These are phyloP conservation scores for Globisporangium paroecandrum DNA, from an alignment of 352 stramenopile species.

Conservation along the genomic window DNA sequence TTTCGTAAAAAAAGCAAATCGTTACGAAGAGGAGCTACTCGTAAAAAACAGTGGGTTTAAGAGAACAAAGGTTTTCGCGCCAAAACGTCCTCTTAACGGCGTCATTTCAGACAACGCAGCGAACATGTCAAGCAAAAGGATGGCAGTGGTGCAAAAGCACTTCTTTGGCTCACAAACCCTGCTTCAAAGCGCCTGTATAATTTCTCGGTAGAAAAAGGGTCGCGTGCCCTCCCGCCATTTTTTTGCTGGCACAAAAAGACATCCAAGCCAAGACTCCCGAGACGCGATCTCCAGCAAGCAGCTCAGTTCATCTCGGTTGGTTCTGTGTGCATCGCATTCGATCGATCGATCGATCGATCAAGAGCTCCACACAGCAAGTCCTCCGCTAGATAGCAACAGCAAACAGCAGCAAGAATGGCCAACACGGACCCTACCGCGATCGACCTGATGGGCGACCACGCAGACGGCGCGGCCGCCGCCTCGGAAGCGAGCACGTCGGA, in stretches of 20 bases:
- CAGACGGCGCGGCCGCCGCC: slow-evolving; percentile 4
- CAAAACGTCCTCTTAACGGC: not conserved
- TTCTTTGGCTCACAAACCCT: not conserved
- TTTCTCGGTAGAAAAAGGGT: not conserved
- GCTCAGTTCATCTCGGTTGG: not conserved
- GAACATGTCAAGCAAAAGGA: not conserved
- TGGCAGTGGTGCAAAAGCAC: not conserved
- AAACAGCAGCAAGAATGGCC: slow-evolving; percentile 12
- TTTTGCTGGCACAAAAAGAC: slow-evolving; percentile 2
- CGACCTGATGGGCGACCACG: not conserved
- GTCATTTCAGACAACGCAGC: not conserved
- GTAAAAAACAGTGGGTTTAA: not conserved
- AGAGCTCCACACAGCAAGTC: not conserved
- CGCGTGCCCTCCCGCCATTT: not conserved
- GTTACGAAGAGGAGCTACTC: not conserved
- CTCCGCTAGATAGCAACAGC: not conserved
- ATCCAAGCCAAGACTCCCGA: not conserved
- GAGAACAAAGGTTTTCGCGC: not conserved
- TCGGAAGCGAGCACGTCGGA: slow-evolving; percentile 12
- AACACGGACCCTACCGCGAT: slow-evolving; percentile 12
- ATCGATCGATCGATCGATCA: not conserved
- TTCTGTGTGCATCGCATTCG: not conserved
- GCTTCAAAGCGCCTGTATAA: not conserved
- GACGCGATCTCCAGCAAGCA: not conserved
- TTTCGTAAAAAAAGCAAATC: not conserved